Base-by-base conservation (phyloP, 768 basidiomycete genomes). In the Lyophyllum semitale region DNA sequence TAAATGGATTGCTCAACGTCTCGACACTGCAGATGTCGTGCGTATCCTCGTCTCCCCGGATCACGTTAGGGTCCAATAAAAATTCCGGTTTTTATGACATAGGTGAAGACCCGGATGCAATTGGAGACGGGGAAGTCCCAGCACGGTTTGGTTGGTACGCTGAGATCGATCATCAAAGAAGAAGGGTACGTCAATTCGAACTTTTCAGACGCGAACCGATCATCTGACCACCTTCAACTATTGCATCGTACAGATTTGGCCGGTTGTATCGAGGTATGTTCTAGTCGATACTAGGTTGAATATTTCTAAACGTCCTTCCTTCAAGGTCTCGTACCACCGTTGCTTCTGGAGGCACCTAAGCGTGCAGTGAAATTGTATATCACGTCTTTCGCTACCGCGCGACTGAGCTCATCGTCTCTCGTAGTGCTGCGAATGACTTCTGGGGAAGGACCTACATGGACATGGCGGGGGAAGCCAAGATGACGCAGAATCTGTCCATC, bases 51-150 rank as follows among this genome's bases (percentile, higher is more conserved):
- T 47, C 41, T 47, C 41, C 32, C 49, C 38, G 35, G 44, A 47
- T 54, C 57, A 58, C 49, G 52, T 54, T 41, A 45, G 25, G 43
- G 22, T 27, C 35, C 50, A 26, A 42, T 52, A 48, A 52, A 44
- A 48, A 51, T 44, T 32, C 32, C 5, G 13, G 40, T 57, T 56
- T 57, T 56, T 45, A 26, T 53, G 47, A 33, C 40, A 17, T 66
- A 94, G 91, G 94, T 98, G 68, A 98, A 99, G 77, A 99, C 97
- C 20, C 91, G 97, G 25, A 95, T 98, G 87, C 97, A 99, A 69
- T 80, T 99, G n/a, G 89, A 91, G 68, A 91, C 87, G 4, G 93
- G 93, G 3, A 92, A 90, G 73, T 73, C 79, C 32, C 71, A 82
- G 42, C 77, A 83, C 54, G 91, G 95, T 6, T 82, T 98, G 63